These are phyloP conservation scores for Trypanosoma congolense DNA, from an alignment of 208 protist species.

Conservation along the genomic window DNA sequence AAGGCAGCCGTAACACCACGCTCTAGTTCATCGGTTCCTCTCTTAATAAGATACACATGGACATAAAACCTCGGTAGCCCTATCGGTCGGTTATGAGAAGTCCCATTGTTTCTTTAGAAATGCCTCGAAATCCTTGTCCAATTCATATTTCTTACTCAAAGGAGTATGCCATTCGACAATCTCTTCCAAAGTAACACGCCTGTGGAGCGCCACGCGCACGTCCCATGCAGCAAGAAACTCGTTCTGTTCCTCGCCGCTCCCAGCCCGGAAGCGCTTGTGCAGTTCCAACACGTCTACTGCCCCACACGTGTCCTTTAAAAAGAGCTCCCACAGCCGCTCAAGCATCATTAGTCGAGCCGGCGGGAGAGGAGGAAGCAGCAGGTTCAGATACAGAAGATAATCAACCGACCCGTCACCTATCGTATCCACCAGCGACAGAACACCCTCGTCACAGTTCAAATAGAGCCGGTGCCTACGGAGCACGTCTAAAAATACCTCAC, in stretches of 20 bases:
- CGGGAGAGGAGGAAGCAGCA: slow-evolving; percentile 46
- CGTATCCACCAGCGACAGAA: slow-evolving; percentile 61
- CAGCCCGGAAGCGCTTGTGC: slow-evolving; percentile 48
- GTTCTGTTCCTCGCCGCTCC: slow-evolving; percentile 56
- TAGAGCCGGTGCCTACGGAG: slow-evolving; percentile 66
- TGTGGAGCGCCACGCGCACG: slow-evolving; percentile 42
- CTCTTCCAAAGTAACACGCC: slow-evolving; percentile 46
- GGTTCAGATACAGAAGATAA: slow-evolving; percentile 51
- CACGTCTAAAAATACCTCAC: slow-evolving; percentile 37
- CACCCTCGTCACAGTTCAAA: slow-evolving; percentile 30
- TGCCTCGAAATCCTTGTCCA: slow-evolving; percentile 67
- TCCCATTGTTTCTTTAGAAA: slow-evolving; percentile 58
- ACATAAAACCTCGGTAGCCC: background rate
- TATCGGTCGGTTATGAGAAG: slow-evolving; percentile 2
- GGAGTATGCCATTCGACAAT: slow-evolving; percentile 75
- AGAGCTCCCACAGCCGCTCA: slow-evolving; percentile 70
- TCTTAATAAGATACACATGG: background rate
- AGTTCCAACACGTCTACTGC: slow-evolving; percentile 56
- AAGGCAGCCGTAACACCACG: no score
- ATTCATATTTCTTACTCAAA: slow-evolving; percentile 33
- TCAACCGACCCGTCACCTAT: slow-evolving; percentile 71
- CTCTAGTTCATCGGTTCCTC: no score
- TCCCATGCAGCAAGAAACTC: slow-evolving; percentile 80
- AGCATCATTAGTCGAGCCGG: slow-evolving; percentile 65
- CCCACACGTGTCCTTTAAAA: slow-evolving; percentile 47